Evolutionary conservation across 1,284 basidiomycete genomes (phyloP), one percentile per base, ranked within the genome.

Genomic region (Microbotryum lychnidis-dioicae): DNA sequence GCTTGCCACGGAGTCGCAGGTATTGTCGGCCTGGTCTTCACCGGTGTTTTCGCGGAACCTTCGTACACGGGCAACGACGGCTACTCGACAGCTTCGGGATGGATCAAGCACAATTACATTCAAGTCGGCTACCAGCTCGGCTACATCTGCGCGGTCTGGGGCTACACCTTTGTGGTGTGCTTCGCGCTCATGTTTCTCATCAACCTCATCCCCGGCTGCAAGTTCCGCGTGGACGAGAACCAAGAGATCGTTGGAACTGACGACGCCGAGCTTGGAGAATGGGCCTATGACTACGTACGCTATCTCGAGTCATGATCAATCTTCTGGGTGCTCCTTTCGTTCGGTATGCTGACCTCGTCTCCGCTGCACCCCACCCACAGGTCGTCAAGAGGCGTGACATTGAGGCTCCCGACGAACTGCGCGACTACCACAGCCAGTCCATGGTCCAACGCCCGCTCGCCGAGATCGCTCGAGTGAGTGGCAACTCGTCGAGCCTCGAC

Each of bases 161-260:
- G 70, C 3, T 82, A 79, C 79, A 80, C 79, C 5, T 80, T 77
- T 60, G 77, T 77, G 63, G 78, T 84, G 56, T 87, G 87, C 7
- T 85, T 84, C 1, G 65, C 81, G 21, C 78, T 88, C 53, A 84
- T 83, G 42, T 87, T 87, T 75, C 75, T 75, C 18, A 76, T 93
- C 72, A 85, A 94, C 76, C 68, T 83, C 51, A 83, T 91, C 55
- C 91, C 91, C 4, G 85, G 84, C 65, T 80, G 91, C 67, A 81
- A 87, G 58, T 83, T 98, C 58, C 85, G 91, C 62, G 81, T 83
- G 25, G 78, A 80, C 50, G 91, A 94, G 71, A 87, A 91, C 69
- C 84, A 85, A 47, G 93, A 97, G 79, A 86, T 92, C 65, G 79
- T 97, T 59, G 94, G 94, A 65, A 85, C 96, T 65, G 94, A 98